Percentiles rank a stretch among this genome's conserved stretches.
These are phyloP conservation scores for Kandelia obovata DNA, from an alignment of 345 rosid genomes.

Conservation along the genomic window DNA sequence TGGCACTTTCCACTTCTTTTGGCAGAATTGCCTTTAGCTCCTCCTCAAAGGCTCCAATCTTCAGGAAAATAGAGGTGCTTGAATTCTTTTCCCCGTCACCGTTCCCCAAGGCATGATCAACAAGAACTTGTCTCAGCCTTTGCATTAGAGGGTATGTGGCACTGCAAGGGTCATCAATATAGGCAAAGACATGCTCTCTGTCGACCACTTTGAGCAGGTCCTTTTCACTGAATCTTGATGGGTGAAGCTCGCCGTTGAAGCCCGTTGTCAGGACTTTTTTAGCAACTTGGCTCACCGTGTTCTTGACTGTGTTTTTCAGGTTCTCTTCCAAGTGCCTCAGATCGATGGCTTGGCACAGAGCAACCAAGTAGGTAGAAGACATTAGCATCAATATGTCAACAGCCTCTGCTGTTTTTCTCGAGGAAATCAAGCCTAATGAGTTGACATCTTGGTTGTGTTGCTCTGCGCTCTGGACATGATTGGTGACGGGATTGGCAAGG, in stretches of 20 bases:
- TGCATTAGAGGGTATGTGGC: slow-evolving; percentile 29
- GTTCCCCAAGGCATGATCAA: slow-evolving; percentile 29
- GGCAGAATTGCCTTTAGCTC: slow-evolving; percentile 25
- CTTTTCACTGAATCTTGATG: slow-evolving; percentile 28
- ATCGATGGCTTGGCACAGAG: slow-evolving; percentile 32
- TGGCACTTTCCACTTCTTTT: slow-evolving; percentile 29
- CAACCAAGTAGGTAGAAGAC: slow-evolving; percentile 29
- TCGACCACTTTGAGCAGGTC: slow-evolving; percentile 29
- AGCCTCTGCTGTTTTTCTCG: slow-evolving; percentile 32
- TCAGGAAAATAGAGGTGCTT: slow-evolving; percentile 25
- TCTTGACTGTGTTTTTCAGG: slow-evolving; percentile 24
- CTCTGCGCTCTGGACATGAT: slow-evolving; percentile 35
- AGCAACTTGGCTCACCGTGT: slow-evolving; percentile 26
- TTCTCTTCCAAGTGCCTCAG: slow-evolving; percentile 34
- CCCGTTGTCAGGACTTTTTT: slow-evolving; percentile 25
- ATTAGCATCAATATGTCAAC: slow-evolving; percentile 33
- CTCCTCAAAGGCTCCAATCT: slow-evolving; percentile 22
- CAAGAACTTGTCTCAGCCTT: slow-evolving; percentile 31
- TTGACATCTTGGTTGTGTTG: slow-evolving; percentile 38
- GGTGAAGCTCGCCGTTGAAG: slow-evolving; percentile 30
- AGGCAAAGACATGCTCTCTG: slow-evolving; percentile 23
- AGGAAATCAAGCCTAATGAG: slow-evolving; percentile 30
- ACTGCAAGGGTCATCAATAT: slow-evolving; percentile 32
- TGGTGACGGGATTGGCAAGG: slow-evolving; percentile 34
- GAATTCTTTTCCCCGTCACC: slow-evolving; percentile 20